Conservation (phyloP, 2,329 filamentous ascomycete genomes). For the Cordyceps cateniannulata region DNA sequence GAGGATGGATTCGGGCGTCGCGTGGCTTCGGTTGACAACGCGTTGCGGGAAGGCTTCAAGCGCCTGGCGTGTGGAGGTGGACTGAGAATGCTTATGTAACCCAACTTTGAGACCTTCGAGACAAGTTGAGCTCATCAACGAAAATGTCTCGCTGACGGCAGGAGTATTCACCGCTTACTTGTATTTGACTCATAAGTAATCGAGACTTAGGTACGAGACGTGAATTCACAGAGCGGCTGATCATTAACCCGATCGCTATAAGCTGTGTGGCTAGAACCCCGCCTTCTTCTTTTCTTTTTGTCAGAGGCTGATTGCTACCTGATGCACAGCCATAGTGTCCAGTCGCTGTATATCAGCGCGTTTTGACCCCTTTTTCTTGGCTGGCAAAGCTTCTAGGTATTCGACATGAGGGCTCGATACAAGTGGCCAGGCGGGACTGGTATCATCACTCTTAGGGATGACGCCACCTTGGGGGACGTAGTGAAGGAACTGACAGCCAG, state of each 20-base stretch:
- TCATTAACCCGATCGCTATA: not conserved
- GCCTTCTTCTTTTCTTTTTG: too few species aligned
- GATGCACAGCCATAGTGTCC: not conserved
- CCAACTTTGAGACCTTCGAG: not conserved
- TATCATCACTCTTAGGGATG: conserved; percentile 61
- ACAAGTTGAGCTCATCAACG: not conserved
- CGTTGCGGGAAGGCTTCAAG: not conserved
- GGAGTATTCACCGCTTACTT: not conserved
- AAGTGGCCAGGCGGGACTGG: conserved; percentile 68
- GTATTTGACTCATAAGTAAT: not conserved
- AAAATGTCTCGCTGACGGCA: not conserved
- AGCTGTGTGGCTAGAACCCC: not conserved
- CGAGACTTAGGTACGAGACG: not conserved
- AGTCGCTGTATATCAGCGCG: not conserved
- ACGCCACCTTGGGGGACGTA: conserved; percentile 58
- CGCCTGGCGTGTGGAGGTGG: not conserved
- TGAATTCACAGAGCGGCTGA: not conserved
- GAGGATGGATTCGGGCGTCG: not conserved
- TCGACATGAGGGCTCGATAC: conserved; percentile 65
- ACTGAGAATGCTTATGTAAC: not conserved
- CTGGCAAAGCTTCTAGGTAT: too few species aligned
- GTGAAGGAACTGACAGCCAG: conserved; percentile 53
- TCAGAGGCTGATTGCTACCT: not conserved
- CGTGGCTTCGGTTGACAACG: not conserved
- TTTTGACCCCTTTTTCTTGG: not conserved